phyloP scores from a whole-genome alignment of 1,284 basidiomycete species.

The Bondarzewia mesenterica region DNA sequence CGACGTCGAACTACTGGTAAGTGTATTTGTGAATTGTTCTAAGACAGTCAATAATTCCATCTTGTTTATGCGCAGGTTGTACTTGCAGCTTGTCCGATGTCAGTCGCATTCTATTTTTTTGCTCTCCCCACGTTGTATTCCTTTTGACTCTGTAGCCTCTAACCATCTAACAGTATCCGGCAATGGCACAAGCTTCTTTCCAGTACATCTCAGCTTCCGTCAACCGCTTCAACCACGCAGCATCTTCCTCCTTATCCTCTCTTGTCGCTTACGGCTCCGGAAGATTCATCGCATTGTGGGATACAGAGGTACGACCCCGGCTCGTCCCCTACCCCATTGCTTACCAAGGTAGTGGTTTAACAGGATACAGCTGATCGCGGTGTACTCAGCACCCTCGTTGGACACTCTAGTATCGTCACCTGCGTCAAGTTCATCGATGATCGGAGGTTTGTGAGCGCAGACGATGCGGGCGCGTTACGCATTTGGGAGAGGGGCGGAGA shows the following conservation, averaged over 20 bases:
- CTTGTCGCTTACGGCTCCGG: slow-evolving; percentile 74
- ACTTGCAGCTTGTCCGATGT: no score
- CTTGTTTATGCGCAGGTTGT: no score
- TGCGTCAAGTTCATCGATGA: slow-evolving; percentile 57
- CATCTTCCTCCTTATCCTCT: slow-evolving; percentile 43
- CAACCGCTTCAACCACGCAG: slow-evolving; percentile 69
- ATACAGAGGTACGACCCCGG: slow-evolving; percentile 38
- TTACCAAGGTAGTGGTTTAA: not conserved
- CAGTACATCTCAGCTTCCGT: slow-evolving; percentile 75
- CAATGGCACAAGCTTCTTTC: slow-evolving; percentile 28
- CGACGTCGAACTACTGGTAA: no score
- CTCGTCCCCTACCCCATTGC: not conserved
- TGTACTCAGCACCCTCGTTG: slow-evolving; percentile 62
- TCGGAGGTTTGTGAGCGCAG: slow-evolving; percentile 52
- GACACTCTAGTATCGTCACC: slow-evolving; percentile 71
- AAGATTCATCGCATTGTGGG: slow-evolving; percentile 75
- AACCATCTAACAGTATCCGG: not conserved
- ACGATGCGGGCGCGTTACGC: slow-evolving; percentile 59
- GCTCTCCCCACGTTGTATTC: not conserved
- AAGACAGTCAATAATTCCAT: no score
- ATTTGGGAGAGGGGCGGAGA: slow-evolving; percentile 39
- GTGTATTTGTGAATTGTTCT: no score
- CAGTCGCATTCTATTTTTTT: no score
- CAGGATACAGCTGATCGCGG: slow-evolving; percentile 47
- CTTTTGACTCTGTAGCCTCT: not conserved